Base-by-base conservation (phyloP, 176 grass and related monocot genomes). In the Oryza meyeriana region DNA sequence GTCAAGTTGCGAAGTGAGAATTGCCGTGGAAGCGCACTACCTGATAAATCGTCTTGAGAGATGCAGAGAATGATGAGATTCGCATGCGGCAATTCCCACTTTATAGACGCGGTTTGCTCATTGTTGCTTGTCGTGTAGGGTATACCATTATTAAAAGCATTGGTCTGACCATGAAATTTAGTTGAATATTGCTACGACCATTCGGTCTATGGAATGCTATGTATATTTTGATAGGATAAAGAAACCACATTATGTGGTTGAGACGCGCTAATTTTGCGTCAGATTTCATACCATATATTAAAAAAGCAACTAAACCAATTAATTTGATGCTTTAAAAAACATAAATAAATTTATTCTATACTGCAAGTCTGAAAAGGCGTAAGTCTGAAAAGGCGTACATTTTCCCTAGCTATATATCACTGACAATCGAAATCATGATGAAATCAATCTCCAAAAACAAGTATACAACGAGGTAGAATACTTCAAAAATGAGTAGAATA, bases 1-100 rank as follows among this genome's bases (percentile, higher is more conserved):
- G 86, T 86, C 86, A 86, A 91, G 89, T 94, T 94, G 86, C 3
- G 50, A 89, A 91, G 75, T 84, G 79, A 81, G 22, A 33, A 74
- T 86, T 34, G 3, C 13, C 52, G 32, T 27, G 13, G 64, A 87
- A 82, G 6, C 52, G 72, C 81, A 85, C 72, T 85, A 66, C 4
- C 6, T 1, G 3, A 31, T 31, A 74, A 71, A 58, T 27, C 25
- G 13, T 59, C 59, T 48, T 2, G 12, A 40, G 1, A 32, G 29
- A 30, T 30, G 29, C 33, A 72, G 79, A 61, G 63, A 63, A 90
- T 83, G 74, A 91, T 88, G 70, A 68, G 14, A 77, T 79, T n/a
- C 10, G 63, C 80, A 89, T 73, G 66, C 6, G n/a, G 3, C 4
- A 36, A 14, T 18, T 0, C 14, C 0, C 18, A 24, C 74, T 90